A percentile compares a stretch with the other conserved stretches of the same genome.
Evolutionary conservation across 2,329 filamentous ascomycete species (phyloP).

Genomic region (Spiromastix sp.): DNA sequence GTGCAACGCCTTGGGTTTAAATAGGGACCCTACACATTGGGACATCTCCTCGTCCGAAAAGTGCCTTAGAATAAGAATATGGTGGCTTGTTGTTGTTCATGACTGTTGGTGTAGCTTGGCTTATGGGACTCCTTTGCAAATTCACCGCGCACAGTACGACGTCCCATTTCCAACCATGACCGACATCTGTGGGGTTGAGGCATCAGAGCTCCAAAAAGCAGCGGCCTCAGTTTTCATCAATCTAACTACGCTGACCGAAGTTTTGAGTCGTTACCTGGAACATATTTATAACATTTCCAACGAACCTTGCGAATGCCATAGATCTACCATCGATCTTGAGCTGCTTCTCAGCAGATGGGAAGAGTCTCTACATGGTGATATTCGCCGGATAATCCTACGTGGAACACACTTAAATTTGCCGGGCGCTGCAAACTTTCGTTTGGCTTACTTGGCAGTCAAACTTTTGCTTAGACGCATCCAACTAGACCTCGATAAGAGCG

Average conservation of each 20-base stretch:
- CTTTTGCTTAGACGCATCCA: constrained; percentile 39
- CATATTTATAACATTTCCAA: constrained; percentile 21
- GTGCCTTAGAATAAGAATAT: constrained; percentile 41
- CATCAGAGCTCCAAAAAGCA: constrained; percentile 10
- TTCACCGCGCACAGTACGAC: constrained; percentile 38
- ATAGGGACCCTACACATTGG: constrained; percentile 44
- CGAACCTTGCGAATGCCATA: constrained; percentile 13
- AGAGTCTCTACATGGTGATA: constrained; percentile 29
- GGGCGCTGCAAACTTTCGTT: constrained; percentile 42
- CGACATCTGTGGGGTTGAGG: constrained; percentile 19
- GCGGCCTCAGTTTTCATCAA: constrained; percentile 36
- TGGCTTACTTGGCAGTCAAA: constrained; percentile 41
- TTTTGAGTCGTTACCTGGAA: constrained; percentile 28
- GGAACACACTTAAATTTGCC: constrained; percentile 32
- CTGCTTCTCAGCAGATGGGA: constrained; percentile 35
- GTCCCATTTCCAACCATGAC: constrained; percentile 35
- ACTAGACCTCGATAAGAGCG: constrained; percentile 31
- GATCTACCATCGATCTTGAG: constrained; percentile 24
- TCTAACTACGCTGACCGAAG: constrained; percentile 36
- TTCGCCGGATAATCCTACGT: constrained; percentile 33
- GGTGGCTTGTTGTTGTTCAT: constrained; percentile 47
- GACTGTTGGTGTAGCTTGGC: constrained; percentile 47
- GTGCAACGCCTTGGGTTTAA: constrained; percentile 45
- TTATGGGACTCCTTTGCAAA: constrained; percentile 43
- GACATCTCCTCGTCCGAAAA: constrained; percentile 44